Evolutionary conservation across 2,329 filamentous ascomycete species (phyloP), one percentile per base, ranked within the genome.

Genomic region (Fonsecaea erecta): DNA sequence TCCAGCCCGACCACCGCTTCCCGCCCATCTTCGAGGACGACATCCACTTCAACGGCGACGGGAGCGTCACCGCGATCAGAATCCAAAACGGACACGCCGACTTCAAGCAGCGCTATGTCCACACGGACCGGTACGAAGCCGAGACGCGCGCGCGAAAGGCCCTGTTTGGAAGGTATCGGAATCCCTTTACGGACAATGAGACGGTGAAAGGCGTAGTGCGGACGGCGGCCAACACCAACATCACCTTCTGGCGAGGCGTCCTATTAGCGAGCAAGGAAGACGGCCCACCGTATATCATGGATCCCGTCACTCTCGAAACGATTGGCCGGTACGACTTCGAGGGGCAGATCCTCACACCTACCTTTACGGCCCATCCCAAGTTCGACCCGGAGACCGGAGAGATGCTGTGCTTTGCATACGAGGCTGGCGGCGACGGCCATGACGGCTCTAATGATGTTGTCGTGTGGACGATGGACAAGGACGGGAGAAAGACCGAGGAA

Each of bases 191-290:
- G 57, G 83, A 85, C 73, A 80, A 56, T 11, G 63, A 66, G 48
- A 66, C 79, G 65, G 84, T 86, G 5, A 81, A 80, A 56, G 83
- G 83, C 1, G 81, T 85, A 4, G 83, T 87, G 46, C 76, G 84
- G 24, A 86, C 84, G 0, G 84, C 84, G 0, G 80, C 81, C 2
- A 87, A 87, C 69, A 87, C 85, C 6, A 87, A 87, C 66, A 77
- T 87, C 46, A 77, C 83, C 0, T 86, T 84, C 69, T 87, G 84
- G 84, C 74, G 83, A 6, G 84, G 84, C 0, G 79, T 83, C 60
- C 70, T 87, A 62, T 56, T 68, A 7, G 66, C 66, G 0, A 64
- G 60, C 24, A 87, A 86, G 71, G 80, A 84, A 1, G 79, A 80
- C 28, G 80, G 83, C 12, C 84, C 83, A 4, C 83, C 83, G 1